Percentiles rank a stretch among this genome's conserved stretches.
These are phyloP conservation scores for Myxozyma nipponensis DNA, from an alignment of 805 yeast species.

Conservation along the genomic window DNA sequence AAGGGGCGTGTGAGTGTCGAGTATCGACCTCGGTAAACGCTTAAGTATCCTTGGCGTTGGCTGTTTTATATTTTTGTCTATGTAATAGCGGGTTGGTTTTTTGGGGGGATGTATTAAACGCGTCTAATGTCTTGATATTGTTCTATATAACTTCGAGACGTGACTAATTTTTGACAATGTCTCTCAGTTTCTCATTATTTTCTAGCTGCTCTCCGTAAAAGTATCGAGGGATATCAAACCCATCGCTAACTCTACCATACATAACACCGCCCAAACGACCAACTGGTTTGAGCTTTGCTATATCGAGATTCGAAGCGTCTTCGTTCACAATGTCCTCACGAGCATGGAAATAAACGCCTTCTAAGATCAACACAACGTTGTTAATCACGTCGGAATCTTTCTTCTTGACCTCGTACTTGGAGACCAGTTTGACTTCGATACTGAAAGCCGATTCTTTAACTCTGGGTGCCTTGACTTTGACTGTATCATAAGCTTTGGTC, in stretches of 20 bases:
- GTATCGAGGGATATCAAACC: slow-evolving; percentile 48
- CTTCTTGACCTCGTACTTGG: slow-evolving; percentile 46
- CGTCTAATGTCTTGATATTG: background rate
- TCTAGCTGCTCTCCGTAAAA: slow-evolving; percentile 33
- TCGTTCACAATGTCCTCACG: slow-evolving; percentile 52
- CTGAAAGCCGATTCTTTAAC: slow-evolving; percentile 63
- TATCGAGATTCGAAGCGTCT: slow-evolving; percentile 42
- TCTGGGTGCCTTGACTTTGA: slow-evolving; percentile 49
- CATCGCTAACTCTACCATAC: slow-evolving; percentile 46
- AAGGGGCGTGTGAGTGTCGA: slow-evolving; percentile 26
- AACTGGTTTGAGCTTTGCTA: slow-evolving; percentile 50
- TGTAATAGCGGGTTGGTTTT: background rate
- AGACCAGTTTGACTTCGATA: slow-evolving; percentile 49
- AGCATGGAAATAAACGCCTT: slow-evolving; percentile 56
- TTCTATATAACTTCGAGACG: background rate
- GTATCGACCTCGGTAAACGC: slow-evolving; percentile 9
- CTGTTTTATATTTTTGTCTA: no score
- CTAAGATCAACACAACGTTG: slow-evolving; percentile 46
- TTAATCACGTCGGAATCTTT: slow-evolving; percentile 32
- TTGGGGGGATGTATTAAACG: background rate
- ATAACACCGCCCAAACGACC: slow-evolving; percentile 52
- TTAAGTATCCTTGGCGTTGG: no score
- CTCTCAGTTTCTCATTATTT: slow-evolving; percentile 7
- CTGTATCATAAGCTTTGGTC: slow-evolving; percentile 43
- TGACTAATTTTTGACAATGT: background rate